phyloP scores from a whole-genome alignment of 306 rosid genomes.

The Vachellia collinsii region DNA sequence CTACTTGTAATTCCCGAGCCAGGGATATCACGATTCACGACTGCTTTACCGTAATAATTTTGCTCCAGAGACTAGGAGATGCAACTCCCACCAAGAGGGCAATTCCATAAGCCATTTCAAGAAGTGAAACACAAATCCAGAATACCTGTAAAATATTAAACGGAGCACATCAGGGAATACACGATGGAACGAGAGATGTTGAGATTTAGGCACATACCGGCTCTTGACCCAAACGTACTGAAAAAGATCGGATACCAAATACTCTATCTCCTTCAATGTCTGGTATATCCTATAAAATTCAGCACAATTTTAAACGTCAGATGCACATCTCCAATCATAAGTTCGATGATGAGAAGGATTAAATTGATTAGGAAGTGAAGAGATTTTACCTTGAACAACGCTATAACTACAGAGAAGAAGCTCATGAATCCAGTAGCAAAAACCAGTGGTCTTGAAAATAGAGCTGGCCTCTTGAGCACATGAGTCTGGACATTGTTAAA shows the following conservation, averaged over 20 bases:
- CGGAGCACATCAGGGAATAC: slow-evolving; percentile 26
- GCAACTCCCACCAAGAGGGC: slow-evolving; percentile 79
- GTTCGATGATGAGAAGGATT: slow-evolving; percentile 22
- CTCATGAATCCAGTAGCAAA: slow-evolving; percentile 97
- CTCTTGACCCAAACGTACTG: slow-evolving; percentile 87
- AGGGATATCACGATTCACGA: slow-evolving; percentile 1
- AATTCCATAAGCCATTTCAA: slow-evolving; percentile 79
- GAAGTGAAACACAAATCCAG: slow-evolving; percentile 88
- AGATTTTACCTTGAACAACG: slow-evolving; percentile 83
- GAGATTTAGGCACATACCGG: slow-evolving; percentile 54
- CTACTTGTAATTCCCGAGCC: neutral
- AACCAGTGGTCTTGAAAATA: slow-evolving; percentile 76
- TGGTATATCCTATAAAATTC: slow-evolving; percentile 79
- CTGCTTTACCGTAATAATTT: slow-evolving; percentile 66
- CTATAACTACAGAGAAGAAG: slow-evolving; percentile 97
- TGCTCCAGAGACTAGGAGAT: slow-evolving; percentile 78
- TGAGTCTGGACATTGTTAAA: slow-evolving; percentile 61
- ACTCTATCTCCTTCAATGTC: slow-evolving; percentile 93
- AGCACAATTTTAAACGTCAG: slow-evolving; percentile 13
- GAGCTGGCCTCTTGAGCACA: slow-evolving; percentile 79
- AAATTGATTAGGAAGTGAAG: slow-evolving; percentile 13
- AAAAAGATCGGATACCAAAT: slow-evolving; percentile 81
- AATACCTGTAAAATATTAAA: slow-evolving; percentile 67
- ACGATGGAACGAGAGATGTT: slow-evolving; percentile 21
- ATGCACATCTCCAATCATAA: slow-evolving; percentile 28